phyloP scores from a whole-genome alignment of 129 eudicot species.

The Centaurea solstitialis region DNA sequence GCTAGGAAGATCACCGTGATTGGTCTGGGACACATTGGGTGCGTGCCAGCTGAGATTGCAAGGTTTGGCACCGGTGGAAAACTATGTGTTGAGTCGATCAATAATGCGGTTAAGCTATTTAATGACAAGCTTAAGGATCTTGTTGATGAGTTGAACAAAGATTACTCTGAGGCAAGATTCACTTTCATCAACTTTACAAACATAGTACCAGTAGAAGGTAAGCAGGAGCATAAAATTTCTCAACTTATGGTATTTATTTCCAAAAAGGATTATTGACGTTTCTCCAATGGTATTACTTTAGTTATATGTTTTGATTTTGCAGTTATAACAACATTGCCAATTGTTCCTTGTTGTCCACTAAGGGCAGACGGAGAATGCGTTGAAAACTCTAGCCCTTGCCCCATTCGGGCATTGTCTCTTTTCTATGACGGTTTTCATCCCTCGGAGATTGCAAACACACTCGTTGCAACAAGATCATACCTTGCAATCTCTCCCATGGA shows the following conservation, averaged over 20 bases:
- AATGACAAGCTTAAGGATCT: slow-evolving; percentile 36
- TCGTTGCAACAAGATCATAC: slow-evolving; percentile 16
- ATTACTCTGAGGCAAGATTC: slow-evolving; percentile 35
- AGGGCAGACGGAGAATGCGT: slow-evolving; percentile 42
- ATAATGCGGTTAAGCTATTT: slow-evolving; percentile 37
- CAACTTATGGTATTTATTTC: background rate
- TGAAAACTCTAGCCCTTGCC: slow-evolving; percentile 41
- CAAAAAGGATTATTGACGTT: background rate
- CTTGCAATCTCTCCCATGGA: background rate
- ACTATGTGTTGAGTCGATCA: slow-evolving; percentile 35
- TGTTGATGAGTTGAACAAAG: slow-evolving; percentile 40
- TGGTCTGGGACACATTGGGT: slow-evolving; percentile 46
- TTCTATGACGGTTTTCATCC: slow-evolving; percentile 66
- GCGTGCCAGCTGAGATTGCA: slow-evolving; percentile 29
- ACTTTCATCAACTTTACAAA: slow-evolving; percentile 17
- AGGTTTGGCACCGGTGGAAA: slow-evolving; percentile 11
- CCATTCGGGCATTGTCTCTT: slow-evolving; percentile 28
- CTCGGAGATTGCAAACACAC: slow-evolving; percentile 26
- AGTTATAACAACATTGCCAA: slow-evolving; percentile 35
- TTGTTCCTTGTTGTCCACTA: slow-evolving; percentile 44
- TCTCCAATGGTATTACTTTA: background rate
- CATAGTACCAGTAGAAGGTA: slow-evolving; percentile 23
- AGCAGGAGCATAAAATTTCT: background rate
- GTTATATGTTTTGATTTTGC: background rate
- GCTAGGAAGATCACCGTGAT: slow-evolving; percentile 59